Evolutionary conservation across 2,329 filamentous ascomycete genomes (phyloP).

Genomic region (Harringtonia aguacate): DNA sequence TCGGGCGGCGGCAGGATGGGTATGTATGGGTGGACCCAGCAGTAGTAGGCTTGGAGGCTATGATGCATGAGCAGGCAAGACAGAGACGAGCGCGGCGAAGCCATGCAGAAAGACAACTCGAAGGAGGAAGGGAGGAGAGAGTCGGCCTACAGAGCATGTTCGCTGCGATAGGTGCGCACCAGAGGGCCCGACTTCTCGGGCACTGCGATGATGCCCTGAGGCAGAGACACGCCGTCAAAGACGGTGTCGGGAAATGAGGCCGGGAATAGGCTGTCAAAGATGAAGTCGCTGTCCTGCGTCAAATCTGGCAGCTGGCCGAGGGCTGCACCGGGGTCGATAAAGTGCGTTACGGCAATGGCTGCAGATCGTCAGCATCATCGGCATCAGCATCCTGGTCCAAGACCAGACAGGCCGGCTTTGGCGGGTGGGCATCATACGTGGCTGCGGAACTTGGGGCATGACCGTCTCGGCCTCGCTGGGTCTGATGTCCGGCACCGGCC

Average conservation of each 20-base stretch:
- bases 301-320: conserved; percentile 33
- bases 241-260: conserved; percentile 10
- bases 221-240: conserved; percentile 10
- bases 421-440: conserved; percentile 6
- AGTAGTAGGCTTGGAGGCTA: conserved; percentile 37
- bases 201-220: conserved; percentile 9
- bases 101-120: background rate
- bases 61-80: background rate
- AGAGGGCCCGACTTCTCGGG: conserved; percentile 17
- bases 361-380: too few species aligned
- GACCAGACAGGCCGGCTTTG: too few species aligned
- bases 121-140: background rate
- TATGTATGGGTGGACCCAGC: conserved; percentile 39
- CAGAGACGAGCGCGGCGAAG: background rate
- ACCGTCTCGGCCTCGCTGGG: conserved; percentile 17
- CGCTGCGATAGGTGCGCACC: conserved; percentile 29
- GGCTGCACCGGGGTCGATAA: conserved; percentile 35
- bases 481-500: conserved; percentile 10
- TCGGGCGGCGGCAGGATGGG: conserved; percentile 36
- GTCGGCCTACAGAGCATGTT: conserved; percentile 28
- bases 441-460: conserved; percentile 3
- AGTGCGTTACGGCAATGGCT: conserved; percentile 26
- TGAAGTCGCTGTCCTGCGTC: conserved; percentile 34
- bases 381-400: too few species aligned
- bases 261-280: conserved; percentile 33